Evolutionary conservation across 805 yeast species (phyloP).

Genomic region (Blastobotrys chiropterorum): DNA sequence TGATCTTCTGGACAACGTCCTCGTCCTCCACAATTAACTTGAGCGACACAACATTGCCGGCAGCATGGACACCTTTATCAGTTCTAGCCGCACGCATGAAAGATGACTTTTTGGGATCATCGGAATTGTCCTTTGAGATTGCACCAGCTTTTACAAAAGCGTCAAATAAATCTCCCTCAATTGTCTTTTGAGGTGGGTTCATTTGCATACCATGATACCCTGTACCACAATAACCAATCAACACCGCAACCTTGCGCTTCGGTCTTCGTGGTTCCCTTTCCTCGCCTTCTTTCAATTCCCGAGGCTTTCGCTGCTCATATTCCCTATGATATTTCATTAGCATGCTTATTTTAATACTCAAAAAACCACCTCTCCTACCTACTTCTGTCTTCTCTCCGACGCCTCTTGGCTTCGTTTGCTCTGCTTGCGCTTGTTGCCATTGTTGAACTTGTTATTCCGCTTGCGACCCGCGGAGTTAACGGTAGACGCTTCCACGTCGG

Average conservation of each 20-base stretch:
- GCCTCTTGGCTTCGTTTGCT: conserved; percentile 1
- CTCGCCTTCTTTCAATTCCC: conserved; percentile 23
- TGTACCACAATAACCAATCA: conserved; percentile 93
- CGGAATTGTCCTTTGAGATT: conserved; percentile 76
- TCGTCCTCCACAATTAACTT: conserved; percentile 81
- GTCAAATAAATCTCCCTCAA: conserved; percentile 80
- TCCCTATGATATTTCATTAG: conserved; percentile 1
- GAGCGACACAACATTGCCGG: conserved; percentile 83
- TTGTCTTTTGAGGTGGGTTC: conserved; percentile 82
- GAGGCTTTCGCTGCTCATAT: conserved; percentile 17
- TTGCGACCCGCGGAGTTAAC: not conserved
- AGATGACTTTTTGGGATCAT: conserved; percentile 80
- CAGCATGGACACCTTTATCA: conserved; percentile 97
- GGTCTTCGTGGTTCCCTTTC: conserved; percentile 34
- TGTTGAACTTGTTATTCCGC: not conserved
- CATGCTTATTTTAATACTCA: not conserved
- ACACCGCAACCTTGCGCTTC: conserved; percentile 81
- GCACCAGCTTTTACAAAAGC: conserved; percentile 88
- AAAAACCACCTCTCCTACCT: conserved; percentile 2
- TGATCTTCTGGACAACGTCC: conserved; percentile 67
- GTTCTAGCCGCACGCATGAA: conserved; percentile 63
- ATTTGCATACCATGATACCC: conserved; percentile 96
- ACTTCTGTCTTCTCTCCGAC: not conserved
- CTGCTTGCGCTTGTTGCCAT: conserved; percentile 1
- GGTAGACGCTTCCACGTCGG: not conserved